Evolutionary conservation across 23 red algal species (phyloP).

Genomic region (Gracilaria gracilis): DNA sequence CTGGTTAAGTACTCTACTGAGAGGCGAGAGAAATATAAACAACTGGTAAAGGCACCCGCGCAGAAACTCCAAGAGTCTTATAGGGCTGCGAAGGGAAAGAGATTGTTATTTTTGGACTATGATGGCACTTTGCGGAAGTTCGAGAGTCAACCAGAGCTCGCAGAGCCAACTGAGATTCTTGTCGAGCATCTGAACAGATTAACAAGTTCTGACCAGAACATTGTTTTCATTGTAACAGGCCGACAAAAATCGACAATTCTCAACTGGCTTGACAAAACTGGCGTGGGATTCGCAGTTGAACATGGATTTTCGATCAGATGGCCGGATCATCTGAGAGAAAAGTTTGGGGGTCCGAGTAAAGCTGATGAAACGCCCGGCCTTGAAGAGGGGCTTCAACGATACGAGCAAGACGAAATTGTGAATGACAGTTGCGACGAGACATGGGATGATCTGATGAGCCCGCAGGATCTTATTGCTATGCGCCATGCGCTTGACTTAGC

Average conservation of each 20-base stretch:
- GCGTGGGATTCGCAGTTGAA: conserved; percentile 87
- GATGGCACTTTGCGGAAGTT: conserved; percentile 88
- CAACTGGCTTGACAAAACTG: conserved; percentile 78
- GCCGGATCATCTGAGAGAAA: conserved; percentile 80
- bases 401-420: neutral
- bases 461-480: conserved; percentile 71
- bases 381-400: conserved; percentile 24
- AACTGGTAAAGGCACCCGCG: conserved; percentile 53
- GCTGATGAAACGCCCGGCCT: conserved; percentile 23
- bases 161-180: conserved; percentile 60
- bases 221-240: conserved; percentile 94
- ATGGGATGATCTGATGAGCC: conserved; percentile 68
- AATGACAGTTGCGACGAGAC: neutral
- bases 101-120: conserved; percentile 93
- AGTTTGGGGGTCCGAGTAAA: conserved; percentile 23
- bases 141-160: conserved; percentile 86
- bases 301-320: conserved; percentile 91
- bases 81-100: conserved; percentile 43
- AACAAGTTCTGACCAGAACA: conserved; percentile 53
- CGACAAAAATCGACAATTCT: conserved; percentile 83
- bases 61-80: conserved; percentile 45
- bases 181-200: conserved; percentile 46
- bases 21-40: conserved; percentile 51
- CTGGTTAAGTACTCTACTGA: conserved; percentile 70
- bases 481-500: conserved; percentile 60